These are phyloP conservation scores for Amanita muscaria DNA, from an alignment of 768 basidiomycete genomes.

Conservation along the genomic window DNA sequence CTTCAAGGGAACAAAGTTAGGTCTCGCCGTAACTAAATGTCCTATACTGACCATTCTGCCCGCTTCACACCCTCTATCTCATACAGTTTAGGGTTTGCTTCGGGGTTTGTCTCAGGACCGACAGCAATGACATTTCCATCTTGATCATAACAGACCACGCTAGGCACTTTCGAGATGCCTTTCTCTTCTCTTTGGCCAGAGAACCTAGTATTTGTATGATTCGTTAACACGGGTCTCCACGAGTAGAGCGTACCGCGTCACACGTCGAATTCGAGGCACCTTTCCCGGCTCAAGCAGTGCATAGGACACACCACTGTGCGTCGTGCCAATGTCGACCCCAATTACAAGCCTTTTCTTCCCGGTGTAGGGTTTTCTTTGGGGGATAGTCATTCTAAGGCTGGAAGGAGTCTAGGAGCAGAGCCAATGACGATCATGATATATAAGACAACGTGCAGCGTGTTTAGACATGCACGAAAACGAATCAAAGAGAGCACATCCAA, in stretches of 20 bases:
- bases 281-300: conserved; percentile 27
- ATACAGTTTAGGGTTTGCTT: conserved; percentile 1
- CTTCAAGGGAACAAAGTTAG: background rate
- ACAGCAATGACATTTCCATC: conserved; percentile 2
- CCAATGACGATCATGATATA: too few relatives aligned
- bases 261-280: conserved; percentile 26
- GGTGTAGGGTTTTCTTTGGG: conserved; percentile 25
- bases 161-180: conserved; percentile 6
- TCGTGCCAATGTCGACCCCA: conserved; percentile 45
- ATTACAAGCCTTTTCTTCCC: conserved; percentile 36
- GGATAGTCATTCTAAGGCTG: conserved; percentile 13
- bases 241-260: conserved; percentile 23
- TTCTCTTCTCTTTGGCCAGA: background rate
- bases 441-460: too few relatives aligned
- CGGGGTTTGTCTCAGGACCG: conserved; percentile 5
- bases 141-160: conserved; percentile 6
- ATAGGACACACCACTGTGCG: conserved; percentile 33
- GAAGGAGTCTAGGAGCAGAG: too few relatives aligned
- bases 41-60: background rate
- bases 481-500: too few relatives aligned
- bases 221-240: too few relatives aligned
- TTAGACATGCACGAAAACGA: too few relatives aligned
- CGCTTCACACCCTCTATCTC: background rate
- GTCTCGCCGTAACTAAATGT: too few relatives aligned
- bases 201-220: too few relatives aligned